phyloP scores from a whole-genome alignment of 805 yeast genomes.

The Ogataea henricii region DNA sequence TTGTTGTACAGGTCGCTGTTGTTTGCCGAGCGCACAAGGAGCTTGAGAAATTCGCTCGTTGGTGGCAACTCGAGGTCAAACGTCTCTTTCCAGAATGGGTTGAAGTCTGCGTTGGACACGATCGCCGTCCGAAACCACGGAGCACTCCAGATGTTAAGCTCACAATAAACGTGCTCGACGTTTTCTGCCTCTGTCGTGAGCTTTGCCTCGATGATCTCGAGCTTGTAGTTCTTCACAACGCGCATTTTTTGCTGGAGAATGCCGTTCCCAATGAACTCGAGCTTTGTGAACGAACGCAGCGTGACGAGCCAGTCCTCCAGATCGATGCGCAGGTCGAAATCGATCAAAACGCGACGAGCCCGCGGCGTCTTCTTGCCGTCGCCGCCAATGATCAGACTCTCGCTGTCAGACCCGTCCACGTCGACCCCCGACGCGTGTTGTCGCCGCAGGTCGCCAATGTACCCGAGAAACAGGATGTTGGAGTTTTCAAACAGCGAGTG shows the following conservation, averaged over 20 bases:
- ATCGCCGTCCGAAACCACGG: constrained; percentile 80
- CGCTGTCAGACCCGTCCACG: constrained; percentile 14
- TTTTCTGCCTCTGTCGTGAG: constrained; percentile 35
- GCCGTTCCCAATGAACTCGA: constrained; percentile 46
- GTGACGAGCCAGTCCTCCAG: constrained; percentile 79
- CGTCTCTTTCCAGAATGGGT: constrained; percentile 85
- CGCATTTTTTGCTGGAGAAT: constrained; percentile 43
- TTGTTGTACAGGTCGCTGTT: constrained; percentile 18
- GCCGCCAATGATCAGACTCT: constrained; percentile 10
- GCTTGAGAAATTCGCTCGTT: constrained; percentile 52
- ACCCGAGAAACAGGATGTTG: constrained; percentile 60
- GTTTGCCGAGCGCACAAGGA: constrained; percentile 40
- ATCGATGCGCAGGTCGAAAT: constrained; percentile 67
- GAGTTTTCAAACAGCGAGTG: constrained; percentile 62
- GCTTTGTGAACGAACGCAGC: constrained; percentile 58
- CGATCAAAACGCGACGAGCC: constrained; percentile 47
- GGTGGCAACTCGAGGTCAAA: constrained; percentile 64
- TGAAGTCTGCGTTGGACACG: constrained; percentile 43
- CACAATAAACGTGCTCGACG: constrained; percentile 54
- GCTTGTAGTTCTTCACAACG: constrained; percentile 51
- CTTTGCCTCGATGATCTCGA: constrained; percentile 68
- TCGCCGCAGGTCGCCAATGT: constrained; percentile 53
- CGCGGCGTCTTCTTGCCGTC: constrained; percentile 13
- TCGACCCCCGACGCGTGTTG: constrained; percentile 38
- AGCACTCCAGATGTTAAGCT: constrained; percentile 68